These are phyloP conservation scores for Termitomyces eurrhizus DNA, from an alignment of 768 basidiomycete genomes.

Conservation along the genomic window DNA sequence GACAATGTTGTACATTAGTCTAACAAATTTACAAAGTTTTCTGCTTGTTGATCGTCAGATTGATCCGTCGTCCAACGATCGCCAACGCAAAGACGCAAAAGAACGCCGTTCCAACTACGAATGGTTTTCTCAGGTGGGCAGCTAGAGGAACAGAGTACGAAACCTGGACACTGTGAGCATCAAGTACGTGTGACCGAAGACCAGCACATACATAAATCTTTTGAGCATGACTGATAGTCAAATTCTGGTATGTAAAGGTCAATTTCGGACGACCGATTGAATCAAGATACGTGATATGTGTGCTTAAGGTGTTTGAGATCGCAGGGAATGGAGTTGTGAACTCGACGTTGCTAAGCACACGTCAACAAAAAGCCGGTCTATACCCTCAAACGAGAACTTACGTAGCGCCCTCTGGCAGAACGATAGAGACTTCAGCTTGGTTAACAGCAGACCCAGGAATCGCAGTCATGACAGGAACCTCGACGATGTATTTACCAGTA, in stretches of 20 bases:
- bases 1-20: conserved; percentile 9
- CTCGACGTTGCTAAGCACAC: conserved; percentile 61
- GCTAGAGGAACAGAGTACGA: conserved; percentile 78
- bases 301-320: conserved; percentile 53
- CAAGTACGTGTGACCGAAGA: neutral
- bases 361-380: conserved; percentile 4
- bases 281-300: conserved; percentile 86
- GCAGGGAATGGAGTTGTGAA: conserved; percentile 78
- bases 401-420: conserved; percentile 95
- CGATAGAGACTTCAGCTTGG: conserved; percentile 71
- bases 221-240: conserved; percentile 78
- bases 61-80: conserved; percentile 39
- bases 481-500: conserved; percentile 65
- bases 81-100: conserved; percentile 58
- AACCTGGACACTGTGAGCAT: conserved; percentile 46
- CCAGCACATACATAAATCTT: conserved; percentile 70
- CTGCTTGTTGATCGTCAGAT: conserved; percentile 45
- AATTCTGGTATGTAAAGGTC: conserved; percentile 63
- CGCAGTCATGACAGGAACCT: conserved; percentile 82
- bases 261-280: conserved; percentile 83
- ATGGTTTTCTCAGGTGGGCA: conserved; percentile 85
- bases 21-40: conserved; percentile 26
- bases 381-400: conserved; percentile 39
- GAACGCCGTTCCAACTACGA: conserved; percentile 72
- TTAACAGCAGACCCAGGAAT: conserved; percentile 80